These are phyloP conservation scores for Alternaria conjuncta DNA, from an alignment of 2,329 filamentous ascomycete genomes.

Conservation along the genomic window DNA sequence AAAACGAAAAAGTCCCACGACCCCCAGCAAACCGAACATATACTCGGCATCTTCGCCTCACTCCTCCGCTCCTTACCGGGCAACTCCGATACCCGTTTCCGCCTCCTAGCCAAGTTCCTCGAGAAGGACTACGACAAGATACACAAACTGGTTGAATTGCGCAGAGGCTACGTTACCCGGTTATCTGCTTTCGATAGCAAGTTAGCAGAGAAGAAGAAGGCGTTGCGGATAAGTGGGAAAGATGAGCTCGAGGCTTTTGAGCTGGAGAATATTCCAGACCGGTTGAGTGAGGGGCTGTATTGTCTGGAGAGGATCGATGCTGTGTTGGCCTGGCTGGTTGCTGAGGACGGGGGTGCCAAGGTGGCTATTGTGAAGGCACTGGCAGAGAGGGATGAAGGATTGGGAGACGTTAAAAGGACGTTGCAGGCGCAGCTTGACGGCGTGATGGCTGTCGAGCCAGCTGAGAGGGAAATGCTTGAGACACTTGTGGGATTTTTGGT, in stretches of 20 bases:
- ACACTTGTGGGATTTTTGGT: conserved; percentile 56
- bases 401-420: conserved; percentile 69
- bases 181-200: conserved; percentile 68
- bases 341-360: conserved; percentile 81
- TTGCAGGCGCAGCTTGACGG: conserved; percentile 72
- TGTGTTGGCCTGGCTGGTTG: conserved; percentile 86
- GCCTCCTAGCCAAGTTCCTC: conserved; percentile 89
- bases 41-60: conserved; percentile 83
- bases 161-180: conserved; percentile 71
- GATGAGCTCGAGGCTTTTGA: conserved; percentile 68
- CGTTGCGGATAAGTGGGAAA: conserved; percentile 63
- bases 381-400: conserved; percentile 69
- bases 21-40: conserved; percentile 72
- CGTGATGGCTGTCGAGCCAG: conserved; percentile 59
- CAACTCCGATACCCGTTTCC: conserved; percentile 78
- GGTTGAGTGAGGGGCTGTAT: conserved; percentile 85
- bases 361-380: conserved; percentile 69
- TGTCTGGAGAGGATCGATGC: conserved; percentile 83
- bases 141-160: conserved; percentile 71
- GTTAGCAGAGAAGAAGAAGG: conserved; percentile 65
- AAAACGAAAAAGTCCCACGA: conserved; percentile 70
- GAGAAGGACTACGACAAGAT: conserved; percentile 94
- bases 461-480: conserved; percentile 69
- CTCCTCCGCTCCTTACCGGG: conserved; percentile 81
- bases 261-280: conserved; percentile 74